phyloP scores from a whole-genome alignment of 306 rosid species.

The Albizia julibrissin region DNA sequence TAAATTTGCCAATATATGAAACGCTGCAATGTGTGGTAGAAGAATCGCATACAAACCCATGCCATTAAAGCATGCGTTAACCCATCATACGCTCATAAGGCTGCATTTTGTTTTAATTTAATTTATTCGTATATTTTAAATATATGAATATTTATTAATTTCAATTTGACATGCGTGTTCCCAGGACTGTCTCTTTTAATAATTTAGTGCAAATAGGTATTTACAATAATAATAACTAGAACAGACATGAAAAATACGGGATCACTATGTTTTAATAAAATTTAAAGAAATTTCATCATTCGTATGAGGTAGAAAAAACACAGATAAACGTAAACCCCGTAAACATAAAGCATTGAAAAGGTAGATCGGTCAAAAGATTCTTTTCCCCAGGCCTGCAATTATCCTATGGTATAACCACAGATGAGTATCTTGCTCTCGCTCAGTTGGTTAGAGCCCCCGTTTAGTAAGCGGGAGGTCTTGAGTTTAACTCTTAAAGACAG shows the following conservation, averaged over 20 bases:
- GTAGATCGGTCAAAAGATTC: background rate
- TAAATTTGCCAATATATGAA: background rate
- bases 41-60: background rate
- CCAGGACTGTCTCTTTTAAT: background rate
- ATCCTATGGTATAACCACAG: too few relatives aligned
- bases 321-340: too few relatives aligned
- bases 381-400: background rate
- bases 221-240: background rate
- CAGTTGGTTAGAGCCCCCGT: conserved; percentile 82
- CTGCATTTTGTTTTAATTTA: too few relatives aligned
- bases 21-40: background rate
- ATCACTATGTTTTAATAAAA: background rate
- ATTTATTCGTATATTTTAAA: background rate
- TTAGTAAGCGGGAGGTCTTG: conserved; percentile 71
- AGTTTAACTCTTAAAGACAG: too few relatives aligned
- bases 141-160: background rate
- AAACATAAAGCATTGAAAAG: background rate
- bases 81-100: background rate
- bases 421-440: conserved; percentile 40
- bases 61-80: background rate
- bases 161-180: background rate
- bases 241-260: background rate
- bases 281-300: background rate
- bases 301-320: background rate
- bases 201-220: background rate